phyloP scores from a whole-genome alignment of 208 protist genomes.

The Acanthamoeba polyphaga region DNA sequence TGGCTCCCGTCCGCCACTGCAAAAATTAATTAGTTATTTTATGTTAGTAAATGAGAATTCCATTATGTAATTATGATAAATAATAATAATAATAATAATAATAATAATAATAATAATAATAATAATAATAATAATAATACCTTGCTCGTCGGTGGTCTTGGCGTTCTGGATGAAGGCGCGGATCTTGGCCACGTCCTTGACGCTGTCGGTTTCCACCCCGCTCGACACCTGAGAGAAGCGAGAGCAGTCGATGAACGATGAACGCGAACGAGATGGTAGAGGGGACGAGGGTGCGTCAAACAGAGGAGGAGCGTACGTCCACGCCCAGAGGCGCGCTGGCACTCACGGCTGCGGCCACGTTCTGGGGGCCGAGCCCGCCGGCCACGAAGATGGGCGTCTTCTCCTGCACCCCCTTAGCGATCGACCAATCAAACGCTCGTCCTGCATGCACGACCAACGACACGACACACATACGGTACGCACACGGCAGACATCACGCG shows the following conservation, averaged over 20 bases:
- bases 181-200: constrained; percentile 75
- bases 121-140: background rate
- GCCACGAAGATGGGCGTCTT: constrained; percentile 73
- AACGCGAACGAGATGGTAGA: background rate
- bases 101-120: too few species aligned
- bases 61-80: too few species aligned
- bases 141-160: constrained; percentile 14
- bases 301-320: background rate
- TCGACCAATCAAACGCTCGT: constrained; percentile 75
- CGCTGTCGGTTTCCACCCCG: constrained; percentile 76
- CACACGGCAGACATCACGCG: too few species aligned
- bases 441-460: background rate
- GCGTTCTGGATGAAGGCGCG: constrained; percentile 37
- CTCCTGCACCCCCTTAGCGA: constrained; percentile 53
- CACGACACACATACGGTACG: too few species aligned
- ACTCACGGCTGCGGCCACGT: constrained; percentile 59
- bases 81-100: too few species aligned
- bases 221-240: constrained; percentile 13
- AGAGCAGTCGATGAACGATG: background rate
- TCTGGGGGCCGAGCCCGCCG: constrained; percentile 68
- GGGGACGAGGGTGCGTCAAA: too few species aligned
- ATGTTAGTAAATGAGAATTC: too few species aligned
- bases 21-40: too few species aligned
- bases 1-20: constrained; percentile 11
- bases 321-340: constrained; percentile 23